These are phyloP conservation scores for Russula sp. DNA, from an alignment of 768 basidiomycete species.

Conservation along the genomic window DNA sequence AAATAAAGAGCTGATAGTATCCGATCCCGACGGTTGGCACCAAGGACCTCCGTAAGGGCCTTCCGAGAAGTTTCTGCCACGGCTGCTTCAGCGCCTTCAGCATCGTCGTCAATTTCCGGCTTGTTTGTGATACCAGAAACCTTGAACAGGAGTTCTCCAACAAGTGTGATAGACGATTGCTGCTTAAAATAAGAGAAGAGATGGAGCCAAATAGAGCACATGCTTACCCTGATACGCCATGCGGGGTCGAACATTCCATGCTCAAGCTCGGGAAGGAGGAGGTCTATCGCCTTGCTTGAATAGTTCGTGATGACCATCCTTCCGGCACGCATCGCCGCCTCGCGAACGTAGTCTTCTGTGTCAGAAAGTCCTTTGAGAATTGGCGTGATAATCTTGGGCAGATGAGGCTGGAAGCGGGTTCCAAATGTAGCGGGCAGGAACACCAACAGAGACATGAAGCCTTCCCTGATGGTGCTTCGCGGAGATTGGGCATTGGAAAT, in stretches of 20 bases:
- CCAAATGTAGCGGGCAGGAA: conserved; percentile 96
- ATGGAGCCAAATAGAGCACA: conserved; percentile 27
- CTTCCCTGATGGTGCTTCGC: conserved; percentile 87
- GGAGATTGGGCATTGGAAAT: conserved; percentile 88
- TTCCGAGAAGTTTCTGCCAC: conserved; percentile 76
- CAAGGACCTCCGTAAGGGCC: conserved; percentile 83
- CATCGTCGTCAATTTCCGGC: conserved; percentile 73
- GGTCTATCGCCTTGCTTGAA: conserved; percentile 84
- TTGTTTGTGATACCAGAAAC: conserved; percentile 95
- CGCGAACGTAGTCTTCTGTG: conserved; percentile 89
- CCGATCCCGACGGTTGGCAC: conserved; percentile 81
- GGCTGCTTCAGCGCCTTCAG: conserved; percentile 59
- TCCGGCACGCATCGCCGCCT: conserved; percentile 98
- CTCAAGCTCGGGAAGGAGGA: conserved; percentile 91
- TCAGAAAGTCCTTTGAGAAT: conserved; percentile 91
- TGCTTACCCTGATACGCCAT: conserved; percentile 84
- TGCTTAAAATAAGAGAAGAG: conserved; percentile 31
- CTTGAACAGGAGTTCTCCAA: conserved; percentile 94
- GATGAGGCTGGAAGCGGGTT: conserved; percentile 90
- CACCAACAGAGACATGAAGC: conserved; percentile 96
- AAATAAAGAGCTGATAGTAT: conserved; percentile 88
- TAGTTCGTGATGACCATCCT: conserved; percentile 97
- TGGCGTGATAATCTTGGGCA: conserved; percentile 89
- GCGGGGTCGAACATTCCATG: conserved; percentile 89
- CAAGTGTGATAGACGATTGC: conserved; percentile 94